A percentile compares a stretch with the other conserved stretches of the same genome.
These are phyloP conservation scores for Trapa incisa DNA, from an alignment of 345 rosid species.

Conservation along the genomic window DNA sequence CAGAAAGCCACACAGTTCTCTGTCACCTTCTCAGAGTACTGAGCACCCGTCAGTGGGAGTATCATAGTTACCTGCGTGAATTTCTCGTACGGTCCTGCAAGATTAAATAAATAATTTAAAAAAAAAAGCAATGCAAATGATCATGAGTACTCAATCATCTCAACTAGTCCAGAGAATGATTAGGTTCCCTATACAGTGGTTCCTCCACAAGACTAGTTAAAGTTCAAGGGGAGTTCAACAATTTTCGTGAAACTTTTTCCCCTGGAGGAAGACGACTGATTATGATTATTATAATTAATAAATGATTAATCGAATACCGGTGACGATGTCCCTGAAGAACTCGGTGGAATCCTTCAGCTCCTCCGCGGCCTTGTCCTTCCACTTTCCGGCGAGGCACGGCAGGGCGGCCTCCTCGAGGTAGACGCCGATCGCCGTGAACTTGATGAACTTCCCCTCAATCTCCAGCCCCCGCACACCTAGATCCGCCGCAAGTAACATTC, in stretches of 20 bases:
- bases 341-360: slow-evolving; percentile 52
- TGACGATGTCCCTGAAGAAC: slow-evolving; percentile 68
- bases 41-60: slow-evolving; percentile 14
- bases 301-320: slow-evolving; percentile 27
- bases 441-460: slow-evolving; percentile 55
- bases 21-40: slow-evolving; percentile 62
- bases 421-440: slow-evolving; percentile 73
- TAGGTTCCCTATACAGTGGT: background rate
- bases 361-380: slow-evolving; percentile 47
- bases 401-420: slow-evolving; percentile 54
- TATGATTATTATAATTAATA: too few species aligned
- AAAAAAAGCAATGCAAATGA: background rate
- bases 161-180: too few species aligned
- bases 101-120: background rate
- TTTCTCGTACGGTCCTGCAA: slow-evolving; percentile 13
- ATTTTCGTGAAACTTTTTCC: too few species aligned
- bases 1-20: slow-evolving; percentile 63
- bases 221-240: background rate
- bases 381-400: slow-evolving; percentile 40
- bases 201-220: background rate
- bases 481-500: background rate
- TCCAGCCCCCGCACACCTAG: slow-evolving; percentile 75
- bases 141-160: background rate
- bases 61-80: slow-evolving; percentile 13
- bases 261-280: too few species aligned